These are phyloP conservation scores for Plasmodium coatneyi DNA, from an alignment of 169 alveolate genomes.

Conservation along the genomic window DNA sequence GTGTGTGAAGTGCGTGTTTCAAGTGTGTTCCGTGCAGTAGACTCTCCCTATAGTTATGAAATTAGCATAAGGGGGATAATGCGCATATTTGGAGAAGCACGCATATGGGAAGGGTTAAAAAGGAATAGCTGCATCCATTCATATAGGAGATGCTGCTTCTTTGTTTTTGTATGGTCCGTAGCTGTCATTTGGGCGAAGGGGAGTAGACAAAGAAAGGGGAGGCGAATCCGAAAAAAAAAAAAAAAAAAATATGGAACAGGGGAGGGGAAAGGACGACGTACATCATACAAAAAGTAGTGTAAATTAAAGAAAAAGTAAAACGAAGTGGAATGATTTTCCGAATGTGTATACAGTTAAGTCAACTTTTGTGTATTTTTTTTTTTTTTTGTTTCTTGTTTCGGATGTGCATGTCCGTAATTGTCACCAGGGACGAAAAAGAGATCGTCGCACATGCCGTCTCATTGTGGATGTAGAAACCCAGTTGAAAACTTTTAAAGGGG, in stretches of 20 bases:
- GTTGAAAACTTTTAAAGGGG: neutral
- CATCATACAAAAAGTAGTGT: neutral
- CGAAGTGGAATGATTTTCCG: neutral
- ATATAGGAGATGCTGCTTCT: neutral
- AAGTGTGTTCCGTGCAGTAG: neutral
- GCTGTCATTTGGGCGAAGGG: neutral
- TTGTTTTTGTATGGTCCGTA: neutral
- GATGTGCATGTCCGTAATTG: neutral
- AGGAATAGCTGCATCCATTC: neutral
- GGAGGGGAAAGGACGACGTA: neutral
- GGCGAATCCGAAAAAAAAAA: neutral
- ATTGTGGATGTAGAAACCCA: neutral
- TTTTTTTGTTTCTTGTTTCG: neutral
- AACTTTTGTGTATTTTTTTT: neutral
- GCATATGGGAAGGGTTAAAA: neutral
- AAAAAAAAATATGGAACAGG: conserved; percentile 1
- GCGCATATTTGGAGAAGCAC: neutral
- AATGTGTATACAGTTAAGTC: neutral
- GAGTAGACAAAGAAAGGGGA: neutral
- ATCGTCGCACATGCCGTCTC: neutral
- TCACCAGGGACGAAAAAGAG: neutral
- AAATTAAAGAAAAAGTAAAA: neutral
- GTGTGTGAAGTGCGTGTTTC: neutral
- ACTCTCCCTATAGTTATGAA: neutral
- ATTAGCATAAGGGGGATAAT: neutral